Conservation (phyloP, 495 filamentous ascomycete genomes). For the Podospora fimiseda region DNA sequence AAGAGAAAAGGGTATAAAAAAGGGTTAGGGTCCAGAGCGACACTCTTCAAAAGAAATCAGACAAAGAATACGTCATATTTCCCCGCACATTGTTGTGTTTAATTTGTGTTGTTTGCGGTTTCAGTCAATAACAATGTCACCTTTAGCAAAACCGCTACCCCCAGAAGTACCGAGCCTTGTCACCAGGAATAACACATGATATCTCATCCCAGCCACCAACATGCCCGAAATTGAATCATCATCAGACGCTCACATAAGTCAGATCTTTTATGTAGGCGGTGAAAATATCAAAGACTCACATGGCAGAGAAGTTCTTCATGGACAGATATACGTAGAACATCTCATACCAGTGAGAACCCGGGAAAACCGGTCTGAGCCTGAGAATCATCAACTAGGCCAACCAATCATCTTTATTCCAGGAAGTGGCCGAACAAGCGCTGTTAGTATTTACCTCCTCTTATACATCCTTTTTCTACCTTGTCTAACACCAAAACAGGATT, state of each 20-base stretch:
- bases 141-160: too few relatives aligned
- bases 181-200: too few relatives aligned
- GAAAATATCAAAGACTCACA: conserved; percentile 29
- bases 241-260: conserved; percentile 17
- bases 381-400: too few relatives aligned
- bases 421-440: conserved; percentile 42
- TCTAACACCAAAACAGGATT: conserved; percentile 28
- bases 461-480: conserved; percentile 9
- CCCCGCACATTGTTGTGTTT: not conserved
- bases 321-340: conserved; percentile 55
- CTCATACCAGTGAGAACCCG: conserved; percentile 33
- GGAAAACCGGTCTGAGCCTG: too few relatives aligned
- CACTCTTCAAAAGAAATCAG: not conserved
- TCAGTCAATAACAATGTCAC: not conserved
- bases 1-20: not conserved
- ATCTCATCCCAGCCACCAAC: not conserved
- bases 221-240: not conserved
- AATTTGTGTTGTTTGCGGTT: not conserved
- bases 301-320: conserved; percentile 36
- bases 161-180: too few relatives aligned
- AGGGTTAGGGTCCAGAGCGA: not conserved
- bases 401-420: conserved; percentile 51
- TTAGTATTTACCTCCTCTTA: conserved; percentile 14
- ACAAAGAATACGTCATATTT: not conserved
- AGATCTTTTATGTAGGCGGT: conserved; percentile 48